These are phyloP conservation scores for Pseudozyma sp. DNA, from an alignment of 1,284 basidiomycete genomes.

Conservation along the genomic window DNA sequence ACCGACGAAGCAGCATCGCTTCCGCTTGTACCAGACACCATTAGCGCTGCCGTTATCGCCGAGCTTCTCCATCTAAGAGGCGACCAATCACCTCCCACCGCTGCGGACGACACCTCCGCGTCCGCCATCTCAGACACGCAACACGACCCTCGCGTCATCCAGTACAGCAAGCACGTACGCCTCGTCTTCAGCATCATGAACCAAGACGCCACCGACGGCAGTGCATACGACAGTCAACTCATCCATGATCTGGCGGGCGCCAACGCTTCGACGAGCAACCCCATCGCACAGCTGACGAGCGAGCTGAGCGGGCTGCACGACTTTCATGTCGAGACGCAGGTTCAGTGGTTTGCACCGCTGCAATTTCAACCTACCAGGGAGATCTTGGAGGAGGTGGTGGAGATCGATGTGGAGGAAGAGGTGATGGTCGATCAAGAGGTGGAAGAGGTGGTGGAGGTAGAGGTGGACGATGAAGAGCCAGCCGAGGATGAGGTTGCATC, in stretches of 20 bases:
- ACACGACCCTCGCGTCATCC: constrained; percentile 53
- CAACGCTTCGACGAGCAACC: constrained; percentile 6
- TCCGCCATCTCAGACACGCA: constrained; percentile 12
- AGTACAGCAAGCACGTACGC: constrained; percentile 57
- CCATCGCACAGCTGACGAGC: constrained; percentile 25
- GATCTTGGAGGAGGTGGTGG: constrained; percentile 60
- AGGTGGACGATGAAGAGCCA: background rate
- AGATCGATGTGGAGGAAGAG: constrained; percentile 21
- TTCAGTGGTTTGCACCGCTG: constrained; percentile 89
- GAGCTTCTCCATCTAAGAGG: constrained; percentile 28
- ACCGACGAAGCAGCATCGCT: constrained; percentile 4
- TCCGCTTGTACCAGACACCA: constrained; percentile 28
- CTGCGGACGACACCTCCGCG: background rate
- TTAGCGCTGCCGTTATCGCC: constrained; percentile 36
- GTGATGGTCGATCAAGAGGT: constrained; percentile 48
- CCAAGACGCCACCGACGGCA: constrained; percentile 51
- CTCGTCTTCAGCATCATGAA: constrained; percentile 66
- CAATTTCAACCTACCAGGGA: constrained; percentile 79
- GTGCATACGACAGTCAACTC: constrained; percentile 29
- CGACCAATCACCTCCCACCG: constrained; percentile 5
- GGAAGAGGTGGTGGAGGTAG: constrained; percentile 22
- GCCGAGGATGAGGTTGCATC: constrained; percentile 1
- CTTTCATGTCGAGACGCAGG: constrained; percentile 91
- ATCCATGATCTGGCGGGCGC: constrained; percentile 22
- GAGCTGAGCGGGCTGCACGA: constrained; percentile 76